Percentiles rank a stretch among this genome's conserved stretches.
These are phyloP conservation scores for Conoideocrella luteorostrata DNA, from an alignment of 2,329 filamentous ascomycete genomes.

Conservation along the genomic window DNA sequence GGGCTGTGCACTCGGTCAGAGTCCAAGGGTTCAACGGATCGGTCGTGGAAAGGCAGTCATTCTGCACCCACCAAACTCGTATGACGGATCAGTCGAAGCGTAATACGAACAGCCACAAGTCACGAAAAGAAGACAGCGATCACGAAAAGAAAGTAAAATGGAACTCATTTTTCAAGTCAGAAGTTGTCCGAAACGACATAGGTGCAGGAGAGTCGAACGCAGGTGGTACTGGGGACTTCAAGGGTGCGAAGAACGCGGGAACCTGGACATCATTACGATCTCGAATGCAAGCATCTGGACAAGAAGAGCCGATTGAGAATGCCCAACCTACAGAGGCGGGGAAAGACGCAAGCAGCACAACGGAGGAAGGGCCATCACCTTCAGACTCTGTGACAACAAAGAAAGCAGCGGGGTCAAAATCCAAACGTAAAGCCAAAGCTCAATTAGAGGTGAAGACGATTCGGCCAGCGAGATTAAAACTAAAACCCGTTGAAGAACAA, in stretches of 20 bases:
- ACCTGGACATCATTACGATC: conserved; percentile 23
- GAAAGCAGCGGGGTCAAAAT: conserved; percentile 3
- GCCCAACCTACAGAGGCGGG: conserved; percentile 3
- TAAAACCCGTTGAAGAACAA: conserved; percentile 25
- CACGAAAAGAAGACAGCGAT: background rate
- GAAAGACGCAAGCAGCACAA: conserved; percentile 1
- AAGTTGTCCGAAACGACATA: background rate
- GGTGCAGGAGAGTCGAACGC: background rate
- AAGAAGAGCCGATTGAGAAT: background rate
- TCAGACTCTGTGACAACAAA: background rate
- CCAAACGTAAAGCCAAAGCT: conserved; percentile 6
- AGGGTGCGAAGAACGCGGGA: conserved; percentile 8
- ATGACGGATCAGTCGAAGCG: background rate
- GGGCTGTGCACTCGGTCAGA: background rate
- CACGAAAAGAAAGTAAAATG: background rate
- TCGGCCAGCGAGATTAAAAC: conserved; percentile 16
- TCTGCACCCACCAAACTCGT: conserved; percentile 3
- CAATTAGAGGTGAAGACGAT: conserved; percentile 23
- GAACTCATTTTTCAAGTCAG: background rate
- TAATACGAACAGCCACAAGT: background rate
- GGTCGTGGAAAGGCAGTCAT: background rate
- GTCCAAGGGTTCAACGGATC: background rate
- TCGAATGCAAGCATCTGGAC: conserved; percentile 15
- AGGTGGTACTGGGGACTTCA: background rate
- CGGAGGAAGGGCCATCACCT: background rate